Percentiles rank a stretch among this genome's conserved stretches.
Conservation (phyloP, 2,329 filamentous ascomycete species). For the Fusarium sublunatum region DNA sequence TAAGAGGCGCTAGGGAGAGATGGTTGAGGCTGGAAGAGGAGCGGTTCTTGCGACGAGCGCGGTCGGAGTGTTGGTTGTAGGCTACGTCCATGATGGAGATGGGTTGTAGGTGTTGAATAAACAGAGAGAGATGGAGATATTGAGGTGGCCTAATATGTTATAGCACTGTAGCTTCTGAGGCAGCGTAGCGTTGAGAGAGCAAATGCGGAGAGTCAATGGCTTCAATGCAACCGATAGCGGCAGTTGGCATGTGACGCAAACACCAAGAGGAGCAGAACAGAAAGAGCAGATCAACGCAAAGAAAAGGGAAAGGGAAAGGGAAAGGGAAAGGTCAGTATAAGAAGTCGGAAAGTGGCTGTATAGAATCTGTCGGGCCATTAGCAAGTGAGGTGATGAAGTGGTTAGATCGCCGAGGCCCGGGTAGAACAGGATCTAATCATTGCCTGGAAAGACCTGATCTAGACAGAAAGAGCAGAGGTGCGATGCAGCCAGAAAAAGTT, state of each 20-base stretch:
- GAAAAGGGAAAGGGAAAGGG: slow-evolving; percentile 8
- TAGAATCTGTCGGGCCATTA: slow-evolving; percentile 7
- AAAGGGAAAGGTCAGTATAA: slow-evolving; percentile 10
- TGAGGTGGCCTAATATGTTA: slow-evolving; percentile 15
- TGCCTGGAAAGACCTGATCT: slow-evolving; percentile 35
- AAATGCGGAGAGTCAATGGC: slow-evolving; percentile 36
- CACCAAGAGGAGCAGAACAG: slow-evolving; percentile 13
- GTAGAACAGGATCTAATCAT: slow-evolving; percentile 10
- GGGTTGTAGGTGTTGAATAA: slow-evolving; percentile 1
- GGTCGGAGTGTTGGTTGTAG: slow-evolving; percentile 69
- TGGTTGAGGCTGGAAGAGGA: slow-evolving; percentile 70
- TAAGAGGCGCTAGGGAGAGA: slow-evolving; percentile 72
- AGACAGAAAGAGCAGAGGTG: slow-evolving; percentile 18
- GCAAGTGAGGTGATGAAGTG: slow-evolving; percentile 15
- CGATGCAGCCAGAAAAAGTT: slow-evolving; percentile 29
- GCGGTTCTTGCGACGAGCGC: slow-evolving; percentile 67
- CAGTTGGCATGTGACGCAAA: slow-evolving; percentile 40
- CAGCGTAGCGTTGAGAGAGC: slow-evolving; percentile 12
- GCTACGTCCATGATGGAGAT: slow-evolving; percentile 64
- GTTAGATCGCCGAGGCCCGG: slow-evolving; percentile 31
- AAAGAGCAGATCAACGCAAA: slow-evolving; percentile 15
- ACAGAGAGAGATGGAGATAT: neutral
- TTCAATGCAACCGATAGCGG: slow-evolving; percentile 28
- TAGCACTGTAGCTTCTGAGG: neutral
- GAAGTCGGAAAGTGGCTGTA: slow-evolving; percentile 11